Base-by-base conservation (phyloP, 306 rosid genomes). In the Potentilla sterilis region DNA sequence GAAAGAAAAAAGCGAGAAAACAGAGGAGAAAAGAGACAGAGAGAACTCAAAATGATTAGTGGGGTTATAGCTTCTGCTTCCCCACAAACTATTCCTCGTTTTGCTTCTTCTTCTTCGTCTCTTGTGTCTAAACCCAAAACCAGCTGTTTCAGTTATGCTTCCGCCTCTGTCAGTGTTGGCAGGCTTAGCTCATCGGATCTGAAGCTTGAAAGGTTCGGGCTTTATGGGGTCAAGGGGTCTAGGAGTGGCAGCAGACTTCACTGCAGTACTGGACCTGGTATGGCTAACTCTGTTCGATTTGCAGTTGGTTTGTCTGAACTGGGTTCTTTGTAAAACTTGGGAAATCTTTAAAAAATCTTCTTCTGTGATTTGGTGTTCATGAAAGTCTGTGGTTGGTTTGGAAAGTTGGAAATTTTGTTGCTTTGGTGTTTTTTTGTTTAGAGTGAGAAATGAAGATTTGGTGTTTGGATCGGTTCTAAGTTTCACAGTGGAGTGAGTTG, bases 201-300 rank as follows among this genome's bases (percentile, higher is more conserved):
- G 81, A 86, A 82, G 38, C 67, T 83, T 76, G 62, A 42, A 61
- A 65, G 47, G 67, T 15, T 78, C 44, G 70, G 86, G 52, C 64
- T 81, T 71, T 61, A 71, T 49, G 37, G 52, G 66, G 32, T 41
- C 16, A 81, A 69, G 78, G 86, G 69, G 57, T 86, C 84, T 54
- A 79, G 57, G 4, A 82, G 59, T 76, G 43, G 47, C 14, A 65
- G 75, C 40, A 55, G 59, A 72, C 42, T 87, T 41, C 83, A 85
- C 59, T 83, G 92, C 86, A 78, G 73, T 71, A 47, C 81, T 79
- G 64, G 74, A 73, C 92, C 90, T 70, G 72, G 97, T 92, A 88
- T 64, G 22, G 4, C 24, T 4, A n/a, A 13, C 66, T 80, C 16
- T 34, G 3, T 58, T 49, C 59, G 11, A 62, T 12, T 62, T 2